Evolutionary conservation across 176 grass and related monocot species (phyloP), one percentile per base, ranked within the genome.

Genomic region (Oryza glumipatula): DNA sequence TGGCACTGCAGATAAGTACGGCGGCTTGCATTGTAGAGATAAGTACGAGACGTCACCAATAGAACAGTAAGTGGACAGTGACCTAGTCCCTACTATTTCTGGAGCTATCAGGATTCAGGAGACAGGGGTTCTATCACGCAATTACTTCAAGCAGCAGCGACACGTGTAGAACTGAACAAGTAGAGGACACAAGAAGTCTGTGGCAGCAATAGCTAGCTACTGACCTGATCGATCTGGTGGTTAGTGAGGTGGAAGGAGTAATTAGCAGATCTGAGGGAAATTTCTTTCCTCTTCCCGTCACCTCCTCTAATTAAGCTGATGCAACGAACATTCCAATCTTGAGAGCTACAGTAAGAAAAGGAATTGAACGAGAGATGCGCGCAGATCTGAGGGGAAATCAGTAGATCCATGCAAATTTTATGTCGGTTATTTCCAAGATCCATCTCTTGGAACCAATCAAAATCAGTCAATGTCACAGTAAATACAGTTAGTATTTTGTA

Each of bases 151-250:
- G 46, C 21, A 73, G 36, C 69, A 79, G 3, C 82, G 33, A 28
- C 76, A 76, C 82, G 87, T 80, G 82, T 75, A 16, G 46, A 60
- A 64, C 7, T 81, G 76, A 80, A 76, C 70, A 89, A 84, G 64
- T 80, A 74, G 48, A 58, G 11, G 60, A 86, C 32, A 77, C 88
- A 81, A 70, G 83, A 74, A 83, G 86, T 86, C 83, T 66, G 64
- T 66, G 46, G 23, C 49, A 41, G 33, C 54, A 4, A 63, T 39
- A 6, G 30, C 11, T 39, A 6, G 30, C 11, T 21, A 46, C 64
- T 76, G 17, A 74, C 83, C 65, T 86, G 64, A 78, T 48, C 44
- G 64, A 78, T 48, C 71, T 83, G 72, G 63, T 73, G 26, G 14
- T 45, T 24, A 14, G 63, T 23, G 48, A 66, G 45, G 83, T 66